Evolutionary conservation across 192 early-diverging fungal species (phyloP), one percentile per base, ranked within the genome.

Genomic region (Jimgerdemannia lactiflua): DNA sequence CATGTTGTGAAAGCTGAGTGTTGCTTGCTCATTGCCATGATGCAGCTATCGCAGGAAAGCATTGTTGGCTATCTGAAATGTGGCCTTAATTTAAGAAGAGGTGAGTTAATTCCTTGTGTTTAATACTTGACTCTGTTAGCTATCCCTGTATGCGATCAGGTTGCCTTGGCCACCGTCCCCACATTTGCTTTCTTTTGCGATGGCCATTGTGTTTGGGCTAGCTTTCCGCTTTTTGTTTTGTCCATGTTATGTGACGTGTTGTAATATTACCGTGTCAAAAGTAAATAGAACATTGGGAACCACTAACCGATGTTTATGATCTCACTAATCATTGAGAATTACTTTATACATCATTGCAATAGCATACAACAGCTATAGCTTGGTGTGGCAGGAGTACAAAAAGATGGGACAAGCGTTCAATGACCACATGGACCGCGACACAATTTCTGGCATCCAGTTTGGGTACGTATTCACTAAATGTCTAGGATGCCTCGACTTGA

Each of bases 11-110:
- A 85, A 29, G 87, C 87, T 17, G 87, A 89, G 72, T 72, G 84
- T 42, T 79, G 85, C 72, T 73, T 89, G 11, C 66, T 85, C 70
- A 89, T 84, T 1, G 84, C 87, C 3, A 76, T 89, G 54, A 71
- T 89, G 70, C 74, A 87, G 29, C 75, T 89, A 63, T 71, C 84
- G 3, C 87, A 89, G 49, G 87, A 85, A 64, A 84, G 84, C 19
- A 80, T 86, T 7, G 74, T 86, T 73, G 82, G 84, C 29, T 89
- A 89, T 76, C 78, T 86, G 6, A 86, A 86, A 59, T 84, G 82
- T 40, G 87, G 84, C 8, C 65, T 14, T 41, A 73, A 41, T 70
- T 68, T 29, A 64, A 65, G n/a, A 39, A 74, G 39, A 65, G 42
- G 43, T 89, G 43, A 89, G 86, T 40, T 10, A 42, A 19, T 70